Evolutionary conservation across 2,329 filamentous ascomycete genomes (phyloP).

Genomic region (Botrytis paeoniae): DNA sequence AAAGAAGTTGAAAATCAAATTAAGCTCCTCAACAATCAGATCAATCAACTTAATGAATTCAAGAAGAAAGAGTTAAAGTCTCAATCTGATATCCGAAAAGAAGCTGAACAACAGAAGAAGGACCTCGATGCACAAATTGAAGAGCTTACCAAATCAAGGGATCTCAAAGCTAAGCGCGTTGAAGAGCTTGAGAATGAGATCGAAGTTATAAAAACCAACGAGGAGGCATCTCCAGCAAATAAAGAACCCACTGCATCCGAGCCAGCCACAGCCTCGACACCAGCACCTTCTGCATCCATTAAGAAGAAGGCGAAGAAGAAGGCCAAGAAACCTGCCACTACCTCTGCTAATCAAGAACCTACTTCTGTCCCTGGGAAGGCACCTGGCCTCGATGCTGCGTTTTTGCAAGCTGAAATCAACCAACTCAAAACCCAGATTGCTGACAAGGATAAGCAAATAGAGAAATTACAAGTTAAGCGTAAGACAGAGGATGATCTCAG

Average conservation of each 20-base stretch:
- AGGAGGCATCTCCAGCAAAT: constrained; percentile 19
- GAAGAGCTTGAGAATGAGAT: constrained; percentile 30
- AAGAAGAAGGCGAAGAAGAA: constrained; percentile 75
- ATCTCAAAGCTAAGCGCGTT: constrained; percentile 27
- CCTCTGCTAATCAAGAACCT: constrained; percentile 33
- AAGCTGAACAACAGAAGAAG: constrained; percentile 26
- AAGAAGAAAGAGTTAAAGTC: constrained; percentile 25
- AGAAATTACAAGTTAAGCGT: constrained; percentile 65
- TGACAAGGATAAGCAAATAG: constrained; percentile 61
- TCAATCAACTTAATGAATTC: constrained; percentile 28
- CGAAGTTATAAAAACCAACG: constrained; percentile 24
- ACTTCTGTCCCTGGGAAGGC: constrained; percentile 25
- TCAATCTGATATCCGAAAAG: constrained; percentile 25
- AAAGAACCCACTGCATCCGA: constrained; percentile 31
- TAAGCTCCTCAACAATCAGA: constrained; percentile 27
- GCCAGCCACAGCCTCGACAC: constrained; percentile 43
- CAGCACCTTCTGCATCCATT: constrained; percentile 41
- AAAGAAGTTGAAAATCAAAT: constrained; percentile 27
- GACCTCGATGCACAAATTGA: constrained; percentile 30
- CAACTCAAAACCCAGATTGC: constrained; percentile 34
- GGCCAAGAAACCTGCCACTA: constrained; percentile 67
- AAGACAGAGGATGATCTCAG: constrained; percentile 74
- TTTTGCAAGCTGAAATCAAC: constrained; percentile 33
- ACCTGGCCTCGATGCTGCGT: constrained; percentile 19
- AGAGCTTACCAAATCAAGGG: constrained; percentile 27